Evolutionary conservation across 345 rosid species (phyloP), one percentile per base, ranked within the genome.

Genomic region (Lumnitzera racemosa): DNA sequence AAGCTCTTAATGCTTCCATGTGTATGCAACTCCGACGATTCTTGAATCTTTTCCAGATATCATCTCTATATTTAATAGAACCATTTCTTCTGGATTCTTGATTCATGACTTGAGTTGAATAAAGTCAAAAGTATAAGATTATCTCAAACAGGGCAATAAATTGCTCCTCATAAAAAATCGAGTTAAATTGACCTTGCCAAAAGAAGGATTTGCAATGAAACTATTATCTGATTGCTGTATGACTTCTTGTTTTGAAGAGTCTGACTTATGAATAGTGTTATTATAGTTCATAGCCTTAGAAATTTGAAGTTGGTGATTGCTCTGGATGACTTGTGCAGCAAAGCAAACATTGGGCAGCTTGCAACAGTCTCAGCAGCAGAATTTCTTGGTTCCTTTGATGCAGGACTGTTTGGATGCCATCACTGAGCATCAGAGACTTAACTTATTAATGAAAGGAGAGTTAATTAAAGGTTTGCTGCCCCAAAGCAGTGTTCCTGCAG

Each of bases 381-480:
- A 83, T 73, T 83, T 90, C 20, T 57, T 73, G 67, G 67, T 85
- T 54, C 83, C 95, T 9, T 29, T 77, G 53, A 85, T 92, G 86
- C 96, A 86, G 79, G 87, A 85, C 70, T 90, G 96, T 55, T 75
- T 85, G 31, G 90, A 87, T 86, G 95, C 91, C 46, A 78, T 90
- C 70, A 85, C 88, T 9, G 96, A 87, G 77, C 99, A 94, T 70
- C 97, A 87, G 73, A 87, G 83, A 82, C 97, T 94, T 67, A 87
- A 74, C 41, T 72, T 82, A 9, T 75, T 94, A 76, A 79, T 90
- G 91, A 94, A 86, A 84, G 97, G 96, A 59, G 97, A 90, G 64
- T 87, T 91, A 92, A 86, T 83, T 59, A 94, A 86, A 72, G 97
- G 90, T 62, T 67, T 94, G 71, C 89, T 94, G 49, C 94, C 95